Conservation (phyloP, 345 rosid species). For the Populus davidiana region DNA sequence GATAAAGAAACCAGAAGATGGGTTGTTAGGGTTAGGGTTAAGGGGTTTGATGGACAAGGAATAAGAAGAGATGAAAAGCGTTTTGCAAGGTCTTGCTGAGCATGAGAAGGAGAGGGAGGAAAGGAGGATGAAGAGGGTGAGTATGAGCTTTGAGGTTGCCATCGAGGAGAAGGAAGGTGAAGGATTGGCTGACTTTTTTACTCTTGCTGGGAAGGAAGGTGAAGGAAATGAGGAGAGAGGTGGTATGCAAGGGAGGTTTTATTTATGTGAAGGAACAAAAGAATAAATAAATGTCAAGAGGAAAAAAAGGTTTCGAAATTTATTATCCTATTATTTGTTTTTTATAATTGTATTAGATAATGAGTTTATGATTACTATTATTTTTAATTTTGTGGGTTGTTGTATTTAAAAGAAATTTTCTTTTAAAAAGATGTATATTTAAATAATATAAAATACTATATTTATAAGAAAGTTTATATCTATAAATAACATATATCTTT, state of each 20-base stretch:
- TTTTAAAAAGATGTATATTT: too few species aligned
- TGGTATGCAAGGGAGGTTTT: neutral
- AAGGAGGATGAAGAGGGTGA: constrained; percentile 14
- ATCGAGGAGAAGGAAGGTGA: neutral
- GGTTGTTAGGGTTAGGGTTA: constrained; percentile 33
- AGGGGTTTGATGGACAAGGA: constrained; percentile 59
- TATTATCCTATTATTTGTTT: too few species aligned
- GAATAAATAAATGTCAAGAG: neutral
- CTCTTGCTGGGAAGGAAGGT: neutral
- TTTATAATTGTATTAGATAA: too few species aligned
- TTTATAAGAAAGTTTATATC: too few species aligned
- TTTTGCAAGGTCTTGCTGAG: constrained; percentile 41
- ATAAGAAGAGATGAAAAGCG: constrained; percentile 60
- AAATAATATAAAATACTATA: too few species aligned
- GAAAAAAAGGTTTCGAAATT: neutral
- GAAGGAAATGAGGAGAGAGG: neutral
- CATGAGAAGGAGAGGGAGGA: constrained; percentile 10
- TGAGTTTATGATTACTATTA: too few species aligned
- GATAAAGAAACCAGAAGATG: constrained; percentile 48
- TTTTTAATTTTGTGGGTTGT: too few species aligned
- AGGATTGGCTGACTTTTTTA: neutral
- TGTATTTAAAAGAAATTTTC: too few species aligned
- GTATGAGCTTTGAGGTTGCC: constrained; percentile 5
- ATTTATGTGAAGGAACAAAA: neutral
- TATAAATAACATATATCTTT: too few species aligned